A percentile compares a stretch with the other conserved stretches of the same genome.
Conservation (phyloP, 2,329 filamentous ascomycete genomes). For the Aspergillus chevalieri region DNA sequence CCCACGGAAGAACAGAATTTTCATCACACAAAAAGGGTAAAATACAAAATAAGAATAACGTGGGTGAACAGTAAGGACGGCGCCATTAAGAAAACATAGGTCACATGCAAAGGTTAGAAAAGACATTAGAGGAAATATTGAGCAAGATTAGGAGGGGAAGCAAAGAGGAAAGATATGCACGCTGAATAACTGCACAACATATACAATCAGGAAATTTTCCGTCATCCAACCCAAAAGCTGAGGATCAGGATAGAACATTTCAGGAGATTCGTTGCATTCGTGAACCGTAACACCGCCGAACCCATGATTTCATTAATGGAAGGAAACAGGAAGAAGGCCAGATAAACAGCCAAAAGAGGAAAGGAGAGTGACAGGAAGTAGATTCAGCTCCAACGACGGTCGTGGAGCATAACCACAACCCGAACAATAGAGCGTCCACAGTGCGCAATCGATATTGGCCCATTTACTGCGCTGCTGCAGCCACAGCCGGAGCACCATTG, state of each 20-base stretch:
- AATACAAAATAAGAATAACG: slow-evolving; percentile 9
- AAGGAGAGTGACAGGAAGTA: slow-evolving; percentile 4
- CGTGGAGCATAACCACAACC: neutral
- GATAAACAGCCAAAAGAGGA: slow-evolving; percentile 1
- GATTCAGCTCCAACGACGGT: neutral
- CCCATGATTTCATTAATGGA: slow-evolving; percentile 16
- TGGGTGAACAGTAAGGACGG: neutral
- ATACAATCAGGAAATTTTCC: slow-evolving; percentile 21
- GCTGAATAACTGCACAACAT: slow-evolving; percentile 32
- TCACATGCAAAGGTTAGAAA: slow-evolving; percentile 12
- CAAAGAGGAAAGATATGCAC: slow-evolving; percentile 26
- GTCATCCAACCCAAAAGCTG: slow-evolving; percentile 9
- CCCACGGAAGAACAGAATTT: neutral
- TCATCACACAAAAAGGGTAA: slow-evolving; percentile 5
- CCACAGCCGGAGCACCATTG: slow-evolving; percentile 19
- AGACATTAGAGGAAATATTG: slow-evolving; percentile 16
- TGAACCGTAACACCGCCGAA: slow-evolving; percentile 31
- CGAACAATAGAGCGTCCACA: slow-evolving; percentile 1
- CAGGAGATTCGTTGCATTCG: slow-evolving; percentile 29
- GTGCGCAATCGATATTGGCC: neutral
- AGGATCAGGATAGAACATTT: slow-evolving; percentile 5
- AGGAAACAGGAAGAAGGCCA: slow-evolving; percentile 5
- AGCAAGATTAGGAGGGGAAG: slow-evolving; percentile 14
- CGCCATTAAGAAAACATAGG: slow-evolving; percentile 14
- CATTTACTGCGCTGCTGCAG: slow-evolving; percentile 11